These are phyloP conservation scores for Claviceps digitariae DNA, from an alignment of 2,329 filamentous ascomycete species.

Conservation along the genomic window DNA sequence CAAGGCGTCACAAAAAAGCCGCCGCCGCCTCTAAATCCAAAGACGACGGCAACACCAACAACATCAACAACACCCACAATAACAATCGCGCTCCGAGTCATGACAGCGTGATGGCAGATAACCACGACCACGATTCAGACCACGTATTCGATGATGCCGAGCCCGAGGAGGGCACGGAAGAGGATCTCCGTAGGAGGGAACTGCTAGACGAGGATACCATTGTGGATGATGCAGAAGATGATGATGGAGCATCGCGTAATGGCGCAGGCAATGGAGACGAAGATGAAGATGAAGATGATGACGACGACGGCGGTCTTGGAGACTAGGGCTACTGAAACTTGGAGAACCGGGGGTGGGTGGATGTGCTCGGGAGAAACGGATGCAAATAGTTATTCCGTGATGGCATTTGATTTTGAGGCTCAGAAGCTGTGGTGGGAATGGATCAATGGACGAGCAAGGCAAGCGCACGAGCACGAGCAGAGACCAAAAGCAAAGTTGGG, in stretches of 20 bases:
- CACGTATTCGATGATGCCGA: constrained; percentile 34
- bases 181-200: constrained; percentile 42
- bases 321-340: constrained; percentile 23
- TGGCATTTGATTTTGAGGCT: too few relatives aligned
- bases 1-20: constrained; percentile 28
- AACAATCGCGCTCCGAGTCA: constrained; percentile 23
- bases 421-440: too few relatives aligned
- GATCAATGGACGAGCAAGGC: too few relatives aligned
- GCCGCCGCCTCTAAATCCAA: constrained; percentile 8
- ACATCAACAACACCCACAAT: constrained; percentile 24
- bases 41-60: constrained; percentile 17
- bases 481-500: too few relatives aligned
- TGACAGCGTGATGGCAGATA: constrained; percentile 30
- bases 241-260: constrained; percentile 18
- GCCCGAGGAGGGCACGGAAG: constrained; percentile 44
- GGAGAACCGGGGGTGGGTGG: too few relatives aligned
- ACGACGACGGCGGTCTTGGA: constrained; percentile 29
- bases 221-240: constrained; percentile 21
- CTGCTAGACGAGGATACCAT: constrained; percentile 36
- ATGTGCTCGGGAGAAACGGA: too few relatives aligned
- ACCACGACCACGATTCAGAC: constrained; percentile 16
- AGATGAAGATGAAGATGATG: constrained; percentile 28
- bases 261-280: constrained; percentile 21
- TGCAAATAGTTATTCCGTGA: too few relatives aligned
- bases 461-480: too few relatives aligned